These are phyloP conservation scores for Cladorrhinum samala DNA, from an alignment of 495 filamentous ascomycete species.

Conservation along the genomic window DNA sequence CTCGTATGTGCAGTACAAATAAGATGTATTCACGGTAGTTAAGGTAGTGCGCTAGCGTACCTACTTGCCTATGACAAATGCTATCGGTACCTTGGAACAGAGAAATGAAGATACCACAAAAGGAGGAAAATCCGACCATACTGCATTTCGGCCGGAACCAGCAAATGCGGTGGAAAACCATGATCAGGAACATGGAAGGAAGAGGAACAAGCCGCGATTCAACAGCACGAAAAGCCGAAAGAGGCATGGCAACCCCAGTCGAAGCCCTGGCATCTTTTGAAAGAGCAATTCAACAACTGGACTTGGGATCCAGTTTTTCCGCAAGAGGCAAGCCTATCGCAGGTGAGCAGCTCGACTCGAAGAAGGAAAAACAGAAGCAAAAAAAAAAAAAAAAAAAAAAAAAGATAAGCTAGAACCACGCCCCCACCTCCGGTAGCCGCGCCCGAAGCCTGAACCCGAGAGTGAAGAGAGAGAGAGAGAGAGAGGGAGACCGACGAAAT, in stretches of 20 bases:
- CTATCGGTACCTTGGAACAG: too few species aligned
- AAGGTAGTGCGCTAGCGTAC: too few species aligned
- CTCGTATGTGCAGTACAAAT: too few species aligned
- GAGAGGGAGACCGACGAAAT: background rate
- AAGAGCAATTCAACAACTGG: too few species aligned
- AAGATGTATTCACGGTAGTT: too few species aligned
- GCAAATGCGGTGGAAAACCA: background rate
- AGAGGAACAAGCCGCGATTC: background rate
- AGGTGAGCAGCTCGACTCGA: background rate
- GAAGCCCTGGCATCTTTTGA: too few species aligned
- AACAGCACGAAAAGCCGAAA: background rate
- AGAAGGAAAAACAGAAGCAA: background rate
- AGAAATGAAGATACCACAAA: too few species aligned
- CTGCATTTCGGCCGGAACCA: conserved; percentile 3
- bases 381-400: background rate
- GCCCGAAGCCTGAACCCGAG: background rate
- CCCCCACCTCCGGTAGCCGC: background rate
- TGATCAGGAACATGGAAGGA: background rate
- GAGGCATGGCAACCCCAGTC: conserved; percentile 1
- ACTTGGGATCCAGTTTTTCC: conserved; percentile 1
- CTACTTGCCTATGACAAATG: too few species aligned
- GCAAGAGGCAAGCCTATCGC: conserved; percentile 6
- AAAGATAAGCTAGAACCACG: background rate
- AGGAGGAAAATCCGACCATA: too few species aligned
- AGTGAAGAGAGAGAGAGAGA: background rate